These are phyloP conservation scores for Bolboschoenoplectus hybrid DNA, from an alignment of 202 grass and related monocot species.

Conservation along the genomic window DNA sequence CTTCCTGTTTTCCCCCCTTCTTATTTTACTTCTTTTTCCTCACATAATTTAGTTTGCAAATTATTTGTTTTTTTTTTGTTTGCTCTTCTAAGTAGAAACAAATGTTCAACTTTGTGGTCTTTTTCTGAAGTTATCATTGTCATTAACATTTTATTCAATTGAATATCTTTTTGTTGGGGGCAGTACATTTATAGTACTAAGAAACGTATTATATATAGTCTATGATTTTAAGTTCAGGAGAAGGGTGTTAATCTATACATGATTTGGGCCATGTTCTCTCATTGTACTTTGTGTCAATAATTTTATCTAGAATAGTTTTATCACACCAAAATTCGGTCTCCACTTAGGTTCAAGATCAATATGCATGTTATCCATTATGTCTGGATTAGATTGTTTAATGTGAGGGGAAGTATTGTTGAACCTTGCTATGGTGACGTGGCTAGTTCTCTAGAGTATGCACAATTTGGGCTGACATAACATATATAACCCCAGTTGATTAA, in stretches of 20 bases:
- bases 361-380: neutral
- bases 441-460: neutral
- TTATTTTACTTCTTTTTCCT: too few species aligned
- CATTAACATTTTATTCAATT: neutral
- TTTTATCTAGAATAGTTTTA: neutral
- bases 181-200: neutral
- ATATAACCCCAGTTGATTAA: neutral
- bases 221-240: neutral
- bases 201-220: neutral
- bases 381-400: neutral
- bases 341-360: neutral
- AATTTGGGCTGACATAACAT: neutral
- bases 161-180: neutral
- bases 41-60: too few species aligned
- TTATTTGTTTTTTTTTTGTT: too few species aligned
- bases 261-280: neutral
- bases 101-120: too few species aligned
- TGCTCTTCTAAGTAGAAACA: too few species aligned
- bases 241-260: neutral
- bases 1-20: too few species aligned
- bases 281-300: neutral
- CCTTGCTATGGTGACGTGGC: neutral
- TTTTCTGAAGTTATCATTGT: too few species aligned
- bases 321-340: neutral
- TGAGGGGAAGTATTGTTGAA: neutral